These are phyloP conservation scores for Balamuthia mandrillaris DNA, from an alignment of 208 protist species.

Conservation along the genomic window DNA sequence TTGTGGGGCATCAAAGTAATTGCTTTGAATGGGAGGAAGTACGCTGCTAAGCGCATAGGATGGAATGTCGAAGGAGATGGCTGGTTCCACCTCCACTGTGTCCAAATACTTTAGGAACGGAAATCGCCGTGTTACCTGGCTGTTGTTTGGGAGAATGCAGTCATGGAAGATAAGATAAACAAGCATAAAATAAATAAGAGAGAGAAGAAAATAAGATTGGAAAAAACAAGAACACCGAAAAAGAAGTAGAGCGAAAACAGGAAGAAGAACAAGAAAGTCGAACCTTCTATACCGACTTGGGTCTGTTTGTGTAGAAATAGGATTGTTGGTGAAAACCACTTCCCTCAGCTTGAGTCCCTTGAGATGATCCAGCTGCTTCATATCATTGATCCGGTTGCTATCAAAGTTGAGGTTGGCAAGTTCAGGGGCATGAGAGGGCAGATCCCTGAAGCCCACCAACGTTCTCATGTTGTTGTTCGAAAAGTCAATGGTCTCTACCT, in stretches of 20 bases:
- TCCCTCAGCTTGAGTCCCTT: slow-evolving; percentile 33
- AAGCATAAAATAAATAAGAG: background rate
- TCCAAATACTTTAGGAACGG: slow-evolving; percentile 35
- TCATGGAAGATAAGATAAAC: too few relatives aligned
- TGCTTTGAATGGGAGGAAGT: background rate
- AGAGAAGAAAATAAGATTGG: background rate
- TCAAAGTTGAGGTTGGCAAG: slow-evolving; percentile 28
- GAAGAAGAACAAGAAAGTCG: background rate
- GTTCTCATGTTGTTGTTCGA: slow-evolving; percentile 3
- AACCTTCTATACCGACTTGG: background rate
- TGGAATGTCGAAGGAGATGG: slow-evolving; percentile 32
- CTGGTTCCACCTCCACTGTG: slow-evolving; percentile 29
- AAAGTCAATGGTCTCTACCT: slow-evolving; percentile 25
- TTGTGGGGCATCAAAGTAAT: slow-evolving; percentile 18
- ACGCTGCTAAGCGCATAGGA: slow-evolving; percentile 31
- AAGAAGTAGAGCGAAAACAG: background rate
- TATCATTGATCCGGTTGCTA: slow-evolving; percentile 19
- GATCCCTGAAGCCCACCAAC: background rate
- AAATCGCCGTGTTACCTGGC: slow-evolving; percentile 30
- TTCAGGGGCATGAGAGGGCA: background rate
- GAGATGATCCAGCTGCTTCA: slow-evolving; percentile 28
- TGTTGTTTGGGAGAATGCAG: background rate
- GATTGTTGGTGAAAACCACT: slow-evolving; percentile 9
- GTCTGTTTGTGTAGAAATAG: background rate
- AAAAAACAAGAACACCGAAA: background rate